Evolutionary conservation across 495 filamentous ascomycete species (phyloP).

Genomic region (Emericellopsis terricola): DNA sequence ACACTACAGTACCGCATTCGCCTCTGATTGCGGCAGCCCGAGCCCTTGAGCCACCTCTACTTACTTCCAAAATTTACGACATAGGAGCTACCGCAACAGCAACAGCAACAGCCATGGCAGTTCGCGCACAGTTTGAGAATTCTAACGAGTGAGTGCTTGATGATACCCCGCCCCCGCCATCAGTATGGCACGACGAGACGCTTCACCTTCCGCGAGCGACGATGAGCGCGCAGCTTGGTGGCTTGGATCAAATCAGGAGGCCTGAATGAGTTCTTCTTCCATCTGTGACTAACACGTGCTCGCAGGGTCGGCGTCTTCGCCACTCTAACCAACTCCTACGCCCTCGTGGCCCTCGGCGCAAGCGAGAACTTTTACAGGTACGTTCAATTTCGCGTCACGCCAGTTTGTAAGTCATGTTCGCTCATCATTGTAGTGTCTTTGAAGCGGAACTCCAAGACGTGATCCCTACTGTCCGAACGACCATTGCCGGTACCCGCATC

Average conservation of each 20-base stretch:
- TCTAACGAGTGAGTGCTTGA: conserved; percentile 95
- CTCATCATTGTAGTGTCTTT: conserved; percentile 40
- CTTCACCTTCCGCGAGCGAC: too few relatives aligned
- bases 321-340: conserved; percentile 90
- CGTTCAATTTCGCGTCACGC: background rate
- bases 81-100: too few relatives aligned
- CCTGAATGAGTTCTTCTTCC: conserved; percentile 6
- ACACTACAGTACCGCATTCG: too few relatives aligned
- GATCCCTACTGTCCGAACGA: conserved; percentile 91
- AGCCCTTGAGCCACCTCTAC: too few relatives aligned
- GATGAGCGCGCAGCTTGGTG: too few relatives aligned
- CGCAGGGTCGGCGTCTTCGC: conserved; percentile 86
- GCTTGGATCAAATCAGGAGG: too few relatives aligned
- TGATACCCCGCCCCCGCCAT: too few relatives aligned
- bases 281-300: too few relatives aligned
- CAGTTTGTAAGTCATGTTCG: background rate
- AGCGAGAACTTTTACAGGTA: conserved; percentile 89
- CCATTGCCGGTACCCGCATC: conserved; percentile 93
- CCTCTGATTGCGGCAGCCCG: too few relatives aligned
- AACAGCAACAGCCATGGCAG: conserved; percentile 38
- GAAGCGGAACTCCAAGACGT: conserved; percentile 95
- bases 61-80: too few relatives aligned
- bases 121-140: conserved; percentile 88
- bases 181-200: too few relatives aligned
- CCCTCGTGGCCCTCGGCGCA: conserved; percentile 78